Conservation (phyloP, 1,139 yeast species). For the Pneumocystis wakefieldiae region DNA sequence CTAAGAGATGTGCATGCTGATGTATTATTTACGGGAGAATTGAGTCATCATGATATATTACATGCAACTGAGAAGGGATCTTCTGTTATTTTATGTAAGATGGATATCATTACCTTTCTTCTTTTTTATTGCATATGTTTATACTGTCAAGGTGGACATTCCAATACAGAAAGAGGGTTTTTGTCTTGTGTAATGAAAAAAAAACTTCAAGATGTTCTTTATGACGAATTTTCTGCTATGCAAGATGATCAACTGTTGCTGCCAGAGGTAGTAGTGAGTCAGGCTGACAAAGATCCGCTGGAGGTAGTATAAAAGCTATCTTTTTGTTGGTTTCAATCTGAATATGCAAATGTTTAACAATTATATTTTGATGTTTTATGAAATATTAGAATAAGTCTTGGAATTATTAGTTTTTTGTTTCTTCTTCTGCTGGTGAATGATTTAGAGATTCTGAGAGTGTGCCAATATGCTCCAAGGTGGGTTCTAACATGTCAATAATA, state of each 20-base stretch:
- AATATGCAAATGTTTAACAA: not conserved
- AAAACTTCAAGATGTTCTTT: constrained; percentile 35
- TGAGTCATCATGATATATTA: constrained; percentile 83
- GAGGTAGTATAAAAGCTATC: constrained; percentile 20
- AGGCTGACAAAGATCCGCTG: constrained; percentile 45
- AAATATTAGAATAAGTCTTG: not conserved
- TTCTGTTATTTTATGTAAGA: constrained; percentile 46
- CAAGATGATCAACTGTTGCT: not conserved
- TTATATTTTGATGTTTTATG: not conserved
- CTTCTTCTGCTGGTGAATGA: not conserved
- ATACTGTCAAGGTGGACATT: constrained; percentile 38
- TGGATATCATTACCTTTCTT: not conserved
- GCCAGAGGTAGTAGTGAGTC: constrained; percentile 33
- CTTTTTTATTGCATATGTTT: not conserved
- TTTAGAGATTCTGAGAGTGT: not conserved
- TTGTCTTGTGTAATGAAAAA: constrained; percentile 33
- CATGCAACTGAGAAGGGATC: constrained; percentile 57
- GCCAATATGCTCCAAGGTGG: not conserved
- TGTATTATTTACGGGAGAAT: constrained; percentile 74
- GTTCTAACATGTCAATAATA: not conserved
- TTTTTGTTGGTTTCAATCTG: not conserved
- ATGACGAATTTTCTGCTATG: constrained; percentile 23
- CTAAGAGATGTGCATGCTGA: constrained; percentile 55
- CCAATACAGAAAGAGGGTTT: constrained; percentile 86
- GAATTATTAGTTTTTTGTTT: not conserved